Percentiles rank a stretch among this genome's conserved stretches.
Evolutionary conservation across 2,329 filamentous ascomycete species (phyloP).

Genomic region (Setomelanomma holmii): DNA sequence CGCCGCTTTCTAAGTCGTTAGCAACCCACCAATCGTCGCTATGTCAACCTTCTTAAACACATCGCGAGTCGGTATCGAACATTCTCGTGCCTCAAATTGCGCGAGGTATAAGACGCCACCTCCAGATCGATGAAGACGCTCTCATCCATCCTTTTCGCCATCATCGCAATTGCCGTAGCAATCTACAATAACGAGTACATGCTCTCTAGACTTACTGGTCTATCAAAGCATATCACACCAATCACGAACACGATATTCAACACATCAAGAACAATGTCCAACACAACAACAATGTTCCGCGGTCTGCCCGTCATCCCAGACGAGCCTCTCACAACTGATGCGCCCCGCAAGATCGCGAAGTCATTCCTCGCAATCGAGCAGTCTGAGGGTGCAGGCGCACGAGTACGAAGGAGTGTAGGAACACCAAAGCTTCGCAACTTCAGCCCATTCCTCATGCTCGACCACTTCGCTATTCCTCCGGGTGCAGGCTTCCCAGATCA

Average conservation of each 20-base stretch:
- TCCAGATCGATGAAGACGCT: slow-evolving; percentile 47
- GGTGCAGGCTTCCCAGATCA: slow-evolving; percentile 93
- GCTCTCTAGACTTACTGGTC: slow-evolving; percentile 46
- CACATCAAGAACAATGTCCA: slow-evolving; percentile 38
- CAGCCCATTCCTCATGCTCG: slow-evolving; percentile 93
- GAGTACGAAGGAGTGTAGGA: slow-evolving; percentile 86
- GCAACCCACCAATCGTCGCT: slow-evolving; percentile 30
- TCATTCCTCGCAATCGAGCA: slow-evolving; percentile 86
- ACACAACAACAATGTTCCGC: slow-evolving; percentile 47
- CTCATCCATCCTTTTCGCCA: slow-evolving; percentile 52
- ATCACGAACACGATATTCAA: slow-evolving; percentile 27
- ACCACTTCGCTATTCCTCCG: slow-evolving; percentile 80
- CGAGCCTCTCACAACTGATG: slow-evolving; percentile 45
- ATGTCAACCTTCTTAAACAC: slow-evolving; percentile 16
- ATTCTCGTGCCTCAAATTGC: slow-evolving; percentile 34
- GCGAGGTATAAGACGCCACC: slow-evolving; percentile 43
- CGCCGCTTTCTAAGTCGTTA: slow-evolving; percentile 39
- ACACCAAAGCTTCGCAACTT: slow-evolving; percentile 84
- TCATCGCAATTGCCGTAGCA: slow-evolving; percentile 50
- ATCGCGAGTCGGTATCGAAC: slow-evolving; percentile 25
- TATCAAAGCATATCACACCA: slow-evolving; percentile 39
- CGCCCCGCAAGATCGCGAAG: slow-evolving; percentile 78
- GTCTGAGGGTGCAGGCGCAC: slow-evolving; percentile 85
- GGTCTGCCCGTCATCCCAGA: slow-evolving; percentile 59
- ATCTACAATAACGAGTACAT: slow-evolving; percentile 51